Percentiles rank a stretch among this genome's conserved stretches.
phyloP scores from a whole-genome alignment of 306 rosid species.

The Cucumis melo region DNA sequence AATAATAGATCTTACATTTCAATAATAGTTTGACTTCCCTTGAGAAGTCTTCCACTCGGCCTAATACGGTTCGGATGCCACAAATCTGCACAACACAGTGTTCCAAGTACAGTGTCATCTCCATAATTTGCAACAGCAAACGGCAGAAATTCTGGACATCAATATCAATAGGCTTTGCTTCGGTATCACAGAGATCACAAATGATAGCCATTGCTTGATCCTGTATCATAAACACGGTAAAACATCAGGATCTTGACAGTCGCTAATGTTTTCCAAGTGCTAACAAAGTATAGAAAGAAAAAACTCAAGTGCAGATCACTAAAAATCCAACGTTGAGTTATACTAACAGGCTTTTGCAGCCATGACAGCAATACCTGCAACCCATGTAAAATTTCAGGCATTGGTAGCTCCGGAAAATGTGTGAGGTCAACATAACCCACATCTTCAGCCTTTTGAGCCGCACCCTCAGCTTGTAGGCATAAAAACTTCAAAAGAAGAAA shows the following conservation, averaged over 20 bases:
- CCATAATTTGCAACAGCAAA: conserved; percentile 63
- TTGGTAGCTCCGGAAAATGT: conserved; percentile 91
- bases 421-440: conserved; percentile 84
- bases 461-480: conserved; percentile 85
- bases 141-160: conserved; percentile 40
- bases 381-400: conserved; percentile 94
- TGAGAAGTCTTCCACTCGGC: conserved; percentile 82
- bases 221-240: conserved; percentile 24
- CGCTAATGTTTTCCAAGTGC: not conserved
- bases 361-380: conserved; percentile 41
- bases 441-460: conserved; percentile 85
- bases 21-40: conserved; percentile 54
- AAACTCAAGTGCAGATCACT: not conserved
- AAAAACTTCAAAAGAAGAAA: conserved; percentile 76
- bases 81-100: conserved; percentile 78
- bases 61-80: conserved; percentile 78
- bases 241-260: not conserved
- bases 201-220: conserved; percentile 70
- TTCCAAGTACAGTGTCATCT: conserved; percentile 88
- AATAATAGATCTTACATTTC: conserved; percentile 34
- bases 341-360: not conserved
- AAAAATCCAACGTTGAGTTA: not conserved
- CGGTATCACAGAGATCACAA: conserved; percentile 48
- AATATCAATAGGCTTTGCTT: conserved; percentile 24
- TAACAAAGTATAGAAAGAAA: not conserved